phyloP scores from a whole-genome alignment of 768 basidiomycete species.

The Leccinum ochraceum region DNA sequence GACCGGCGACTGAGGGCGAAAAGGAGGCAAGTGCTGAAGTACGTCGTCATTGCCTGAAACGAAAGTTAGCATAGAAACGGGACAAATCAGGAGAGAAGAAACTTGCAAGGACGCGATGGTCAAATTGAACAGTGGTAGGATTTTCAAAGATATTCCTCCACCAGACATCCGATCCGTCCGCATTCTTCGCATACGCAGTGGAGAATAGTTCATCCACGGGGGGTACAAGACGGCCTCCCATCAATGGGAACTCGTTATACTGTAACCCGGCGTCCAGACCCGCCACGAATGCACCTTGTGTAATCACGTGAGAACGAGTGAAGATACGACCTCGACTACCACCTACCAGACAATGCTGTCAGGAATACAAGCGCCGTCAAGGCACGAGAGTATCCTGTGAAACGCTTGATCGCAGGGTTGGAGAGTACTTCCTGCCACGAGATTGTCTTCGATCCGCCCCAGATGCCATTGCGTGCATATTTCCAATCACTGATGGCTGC shows the following conservation, averaged over 20 bases:
- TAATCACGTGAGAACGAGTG: slow-evolving; percentile 2
- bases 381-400: slow-evolving; percentile 57
- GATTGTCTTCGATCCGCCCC: slow-evolving; percentile 53
- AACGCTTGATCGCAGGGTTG: slow-evolving; percentile 57
- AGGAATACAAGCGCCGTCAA: slow-evolving; percentile 81
- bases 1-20: slow-evolving; percentile 59
- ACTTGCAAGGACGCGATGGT: slow-evolving; percentile 89
- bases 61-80: neutral
- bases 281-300: slow-evolving; percentile 92
- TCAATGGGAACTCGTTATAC: slow-evolving; percentile 98
- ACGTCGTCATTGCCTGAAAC: slow-evolving; percentile 81
- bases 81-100: neutral
- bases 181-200: slow-evolving; percentile 65
- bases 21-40: slow-evolving; percentile 63
- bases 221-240: slow-evolving; percentile 88
- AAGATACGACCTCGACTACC: neutral
- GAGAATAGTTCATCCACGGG: slow-evolving; percentile 83
- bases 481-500: slow-evolving; percentile 78
- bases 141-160: slow-evolving; percentile 98
- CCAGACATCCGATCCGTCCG: slow-evolving; percentile 78
- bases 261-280: slow-evolving; percentile 94
- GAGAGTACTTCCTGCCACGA: slow-evolving; percentile 49
- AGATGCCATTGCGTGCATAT: slow-evolving; percentile 55
- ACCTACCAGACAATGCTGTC: slow-evolving; percentile 87
- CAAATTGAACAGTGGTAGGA: slow-evolving; percentile 95